Conservation (phyloP, 805 yeast species). For the Ogataea ramenticola region DNA sequence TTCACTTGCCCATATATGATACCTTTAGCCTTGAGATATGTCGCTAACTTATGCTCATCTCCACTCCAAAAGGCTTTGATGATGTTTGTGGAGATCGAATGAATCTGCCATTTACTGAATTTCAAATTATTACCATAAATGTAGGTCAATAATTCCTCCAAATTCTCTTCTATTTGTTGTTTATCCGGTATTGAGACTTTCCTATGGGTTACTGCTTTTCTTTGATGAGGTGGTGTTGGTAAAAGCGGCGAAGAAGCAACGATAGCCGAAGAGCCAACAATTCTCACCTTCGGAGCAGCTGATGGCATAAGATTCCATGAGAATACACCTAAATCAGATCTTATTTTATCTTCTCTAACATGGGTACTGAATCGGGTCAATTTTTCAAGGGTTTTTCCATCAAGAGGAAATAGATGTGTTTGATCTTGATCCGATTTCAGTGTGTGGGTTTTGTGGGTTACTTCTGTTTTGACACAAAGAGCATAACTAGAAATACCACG, state of each 20-base stretch:
- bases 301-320: no score
- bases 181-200: not conserved
- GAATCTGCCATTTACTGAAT: slow-evolving; percentile 3
- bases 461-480: not conserved
- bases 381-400: not conserved
- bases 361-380: not conserved
- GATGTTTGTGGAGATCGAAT: slow-evolving; percentile 23
- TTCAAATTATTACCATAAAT: not conserved
- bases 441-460: no score
- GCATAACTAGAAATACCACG: not conserved
- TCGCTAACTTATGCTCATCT: slow-evolving; percentile 15
- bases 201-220: not conserved
- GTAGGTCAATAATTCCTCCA: not conserved
- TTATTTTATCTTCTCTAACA: not conserved
- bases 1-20: slow-evolving; percentile 1
- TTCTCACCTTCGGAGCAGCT: no score
- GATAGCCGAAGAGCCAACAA: no score
- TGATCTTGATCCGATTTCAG: no score
- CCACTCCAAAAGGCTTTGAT: slow-evolving; percentile 23
- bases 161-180: not conserved
- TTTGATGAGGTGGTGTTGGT: no score
- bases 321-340: not conserved
- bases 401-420: not conserved
- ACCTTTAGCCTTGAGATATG: slow-evolving; percentile 13
- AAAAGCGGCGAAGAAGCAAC: no score